Percentiles rank a stretch among this genome's conserved stretches.
Evolutionary conservation across 768 basidiomycete species (phyloP).

Genomic region (Suillus occidentalis): DNA sequence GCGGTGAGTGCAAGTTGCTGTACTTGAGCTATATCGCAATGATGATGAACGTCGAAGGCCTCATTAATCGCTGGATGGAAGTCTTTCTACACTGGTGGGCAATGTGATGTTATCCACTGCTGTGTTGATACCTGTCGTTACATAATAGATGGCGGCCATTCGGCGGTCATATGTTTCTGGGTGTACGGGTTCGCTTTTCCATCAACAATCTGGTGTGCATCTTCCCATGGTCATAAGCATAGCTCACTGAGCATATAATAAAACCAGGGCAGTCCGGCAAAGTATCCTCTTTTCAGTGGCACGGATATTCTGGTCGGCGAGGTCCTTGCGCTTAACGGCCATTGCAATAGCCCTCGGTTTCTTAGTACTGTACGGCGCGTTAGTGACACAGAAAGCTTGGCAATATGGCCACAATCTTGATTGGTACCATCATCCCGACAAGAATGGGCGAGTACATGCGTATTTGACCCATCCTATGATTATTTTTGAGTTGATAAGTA

Average conservation of each 20-base stretch:
- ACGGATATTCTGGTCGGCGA: conserved; percentile 16
- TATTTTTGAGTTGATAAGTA: conserved; percentile 13
- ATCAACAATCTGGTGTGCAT: conserved; percentile 18
- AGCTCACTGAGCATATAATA: background rate
- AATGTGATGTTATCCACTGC: background rate
- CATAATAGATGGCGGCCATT: background rate
- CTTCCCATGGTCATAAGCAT: background rate
- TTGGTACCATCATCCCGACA: background rate
- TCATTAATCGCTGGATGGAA: conserved; percentile 12
- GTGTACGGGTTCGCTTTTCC: conserved; percentile 14
- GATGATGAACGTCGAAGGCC: background rate
- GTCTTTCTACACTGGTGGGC: conserved; percentile 2
- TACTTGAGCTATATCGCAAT: background rate
- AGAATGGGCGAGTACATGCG: background rate
- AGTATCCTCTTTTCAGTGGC: conserved; percentile 21
- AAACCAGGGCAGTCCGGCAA: conserved; percentile 17
- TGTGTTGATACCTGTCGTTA: background rate
- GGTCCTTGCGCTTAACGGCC: conserved; percentile 9
- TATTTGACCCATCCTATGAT: background rate
- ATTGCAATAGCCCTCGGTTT: conserved; percentile 11
- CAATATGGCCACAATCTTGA: background rate
- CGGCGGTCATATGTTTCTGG: conserved; percentile 10
- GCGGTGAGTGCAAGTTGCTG: background rate
- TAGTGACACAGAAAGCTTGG: conserved; percentile 7
- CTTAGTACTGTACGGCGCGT: conserved; percentile 9